phyloP scores from a whole-genome alignment of 1,284 basidiomycete species.

The Lentinula novae-zelandiae region DNA sequence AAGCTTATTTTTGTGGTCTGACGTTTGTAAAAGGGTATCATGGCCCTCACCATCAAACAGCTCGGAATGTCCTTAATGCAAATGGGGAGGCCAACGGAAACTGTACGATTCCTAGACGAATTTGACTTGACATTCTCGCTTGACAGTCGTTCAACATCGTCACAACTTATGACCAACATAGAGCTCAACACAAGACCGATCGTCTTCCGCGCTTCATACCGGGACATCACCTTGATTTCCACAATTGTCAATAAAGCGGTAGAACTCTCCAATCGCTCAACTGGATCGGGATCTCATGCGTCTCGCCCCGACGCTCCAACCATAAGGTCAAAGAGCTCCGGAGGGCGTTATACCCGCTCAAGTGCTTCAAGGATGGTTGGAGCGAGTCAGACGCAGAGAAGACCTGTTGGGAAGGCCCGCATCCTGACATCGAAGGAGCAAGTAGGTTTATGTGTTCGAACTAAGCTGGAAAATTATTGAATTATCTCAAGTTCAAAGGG shows the following conservation, averaged over 20 bases:
- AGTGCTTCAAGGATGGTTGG: background rate
- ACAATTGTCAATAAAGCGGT: constrained; percentile 89
- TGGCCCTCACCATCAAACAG: constrained; percentile 79
- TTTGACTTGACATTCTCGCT: constrained; percentile 86
- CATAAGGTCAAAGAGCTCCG: background rate
- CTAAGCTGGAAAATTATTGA: background rate
- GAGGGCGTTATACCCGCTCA: background rate
- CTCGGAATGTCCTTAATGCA: constrained; percentile 93
- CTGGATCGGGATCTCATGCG: constrained; percentile 29
- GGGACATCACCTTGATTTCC: constrained; percentile 89
- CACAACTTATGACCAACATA: constrained; percentile 80
- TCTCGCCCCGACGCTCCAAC: constrained; percentile 8
- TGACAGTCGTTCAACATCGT: constrained; percentile 75
- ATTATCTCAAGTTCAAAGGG: constrained; percentile 61
- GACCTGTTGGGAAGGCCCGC: constrained; percentile 48
- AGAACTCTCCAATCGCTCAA: constrained; percentile 45
- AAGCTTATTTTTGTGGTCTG: background rate
- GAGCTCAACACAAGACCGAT: constrained; percentile 83
- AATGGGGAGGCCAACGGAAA: constrained; percentile 86
- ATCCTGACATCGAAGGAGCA: constrained; percentile 80
- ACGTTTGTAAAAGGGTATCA: constrained; percentile 53
- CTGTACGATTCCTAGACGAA: constrained; percentile 91
- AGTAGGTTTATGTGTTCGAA: constrained; percentile 33
- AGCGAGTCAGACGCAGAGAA: constrained; percentile 20
- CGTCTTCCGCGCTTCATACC: constrained; percentile 88